Evolutionary conservation across 495 filamentous ascomycete genomes (phyloP).

Genomic region (Tuber aestivum): DNA sequence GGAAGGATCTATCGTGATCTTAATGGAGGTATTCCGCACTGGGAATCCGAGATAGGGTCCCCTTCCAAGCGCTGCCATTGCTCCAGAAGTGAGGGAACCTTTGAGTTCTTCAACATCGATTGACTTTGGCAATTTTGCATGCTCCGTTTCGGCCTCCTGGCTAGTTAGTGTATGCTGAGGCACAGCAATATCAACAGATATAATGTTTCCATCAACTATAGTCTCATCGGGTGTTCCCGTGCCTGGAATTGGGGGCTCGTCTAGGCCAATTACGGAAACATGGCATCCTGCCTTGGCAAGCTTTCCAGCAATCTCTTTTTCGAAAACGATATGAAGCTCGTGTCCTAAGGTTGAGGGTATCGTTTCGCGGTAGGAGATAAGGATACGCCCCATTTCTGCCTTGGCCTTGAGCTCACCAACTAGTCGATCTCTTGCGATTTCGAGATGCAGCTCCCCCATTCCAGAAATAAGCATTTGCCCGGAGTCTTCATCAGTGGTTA

Average conservation of each 20-base stretch:
- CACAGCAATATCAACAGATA: background rate
- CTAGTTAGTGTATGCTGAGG: background rate
- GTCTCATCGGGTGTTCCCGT: constrained; percentile 26
- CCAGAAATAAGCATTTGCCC: constrained; percentile 89
- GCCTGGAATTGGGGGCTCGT: constrained; percentile 52
- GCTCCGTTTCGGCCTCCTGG: constrained; percentile 40
- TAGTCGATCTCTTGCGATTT: constrained; percentile 84
- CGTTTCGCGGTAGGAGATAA: constrained; percentile 90
- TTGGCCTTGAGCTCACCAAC: constrained; percentile 84
- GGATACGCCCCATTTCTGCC: constrained; percentile 83
- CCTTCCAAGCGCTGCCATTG: constrained; percentile 74
- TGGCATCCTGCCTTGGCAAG: constrained; percentile 69
- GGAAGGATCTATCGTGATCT: constrained; percentile 59
- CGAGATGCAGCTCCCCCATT: constrained; percentile 97
- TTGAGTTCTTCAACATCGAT: constrained; percentile 41
- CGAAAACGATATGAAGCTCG: constrained; percentile 58
- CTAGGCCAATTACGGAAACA: constrained; percentile 58
- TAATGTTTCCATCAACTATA: constrained; percentile 30
- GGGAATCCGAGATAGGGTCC: constrained; percentile 73
- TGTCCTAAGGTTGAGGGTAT: constrained; percentile 50
- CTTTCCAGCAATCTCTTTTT: constrained; percentile 73
- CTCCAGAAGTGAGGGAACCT: constrained; percentile 66
- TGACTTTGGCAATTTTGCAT: constrained; percentile 26
- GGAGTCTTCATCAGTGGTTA: constrained; percentile 78
- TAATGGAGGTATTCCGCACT: constrained; percentile 63